phyloP scores from a whole-genome alignment of 768 basidiomycete genomes.

The Amyloporia xantha region DNA sequence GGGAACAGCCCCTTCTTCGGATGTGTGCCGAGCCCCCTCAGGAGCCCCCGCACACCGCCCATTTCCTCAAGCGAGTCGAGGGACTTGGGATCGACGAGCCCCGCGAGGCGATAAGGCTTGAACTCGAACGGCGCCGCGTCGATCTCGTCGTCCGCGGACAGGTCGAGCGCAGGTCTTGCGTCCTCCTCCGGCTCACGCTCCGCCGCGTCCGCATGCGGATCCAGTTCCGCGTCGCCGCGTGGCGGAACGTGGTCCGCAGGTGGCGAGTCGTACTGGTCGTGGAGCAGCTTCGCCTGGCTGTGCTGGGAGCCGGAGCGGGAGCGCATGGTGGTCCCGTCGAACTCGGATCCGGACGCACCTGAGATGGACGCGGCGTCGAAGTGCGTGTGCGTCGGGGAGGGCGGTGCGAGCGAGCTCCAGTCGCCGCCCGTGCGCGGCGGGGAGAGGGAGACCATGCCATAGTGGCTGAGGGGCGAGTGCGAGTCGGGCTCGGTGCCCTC shows the following conservation, averaged over 20 bases:
- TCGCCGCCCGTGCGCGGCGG: slow-evolving; percentile 28
- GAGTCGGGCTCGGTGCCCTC: slow-evolving; percentile 34
- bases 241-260: not conserved
- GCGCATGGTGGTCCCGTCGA: slow-evolving; percentile 18
- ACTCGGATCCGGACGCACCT: slow-evolving; percentile 20
- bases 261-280: slow-evolving; percentile 6
- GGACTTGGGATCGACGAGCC: slow-evolving; percentile 86
- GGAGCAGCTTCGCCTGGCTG: slow-evolving; percentile 9
- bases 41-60: slow-evolving; percentile 63
- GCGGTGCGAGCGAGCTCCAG: slow-evolving; percentile 27
- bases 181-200: slow-evolving; percentile 18
- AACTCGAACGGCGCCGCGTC: slow-evolving; percentile 70
- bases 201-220: not conserved
- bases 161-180: slow-evolving; percentile 23
- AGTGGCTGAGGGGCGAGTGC: slow-evolving; percentile 21
- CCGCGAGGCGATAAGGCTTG: slow-evolving; percentile 71
- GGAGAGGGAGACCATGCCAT: slow-evolving; percentile 15
- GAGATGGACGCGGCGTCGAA: slow-evolving; percentile 31
- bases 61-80: slow-evolving; percentile 55
- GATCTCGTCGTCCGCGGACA: slow-evolving; percentile 36
- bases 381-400: slow-evolving; percentile 31
- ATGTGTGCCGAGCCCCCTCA: slow-evolving; percentile 71
- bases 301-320: slow-evolving; percentile 13
- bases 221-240: slow-evolving; percentile 4
- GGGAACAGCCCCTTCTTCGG: slow-evolving; percentile 36